Evolutionary conservation across 805 yeast genomes (phyloP).

Genomic region (Candida orba): DNA sequence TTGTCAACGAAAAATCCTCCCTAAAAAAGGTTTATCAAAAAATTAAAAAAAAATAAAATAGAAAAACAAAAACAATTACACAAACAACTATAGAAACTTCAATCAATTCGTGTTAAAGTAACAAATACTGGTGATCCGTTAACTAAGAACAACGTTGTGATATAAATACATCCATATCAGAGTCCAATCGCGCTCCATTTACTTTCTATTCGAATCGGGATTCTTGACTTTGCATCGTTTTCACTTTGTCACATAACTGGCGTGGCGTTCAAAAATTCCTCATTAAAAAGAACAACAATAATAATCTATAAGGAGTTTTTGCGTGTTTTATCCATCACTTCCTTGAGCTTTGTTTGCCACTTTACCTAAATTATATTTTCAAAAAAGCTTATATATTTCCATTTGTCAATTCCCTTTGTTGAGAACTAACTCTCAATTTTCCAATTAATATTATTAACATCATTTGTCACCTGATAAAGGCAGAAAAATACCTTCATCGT

Average conservation of each 20-base stretch:
- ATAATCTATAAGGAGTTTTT: not conserved
- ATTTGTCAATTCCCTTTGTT: too few species aligned
- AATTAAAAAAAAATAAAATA: not conserved
- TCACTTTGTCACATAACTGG: constrained; percentile 4
- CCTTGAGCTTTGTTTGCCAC: too few species aligned
- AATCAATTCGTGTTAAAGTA: not conserved
- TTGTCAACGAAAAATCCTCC: not conserved
- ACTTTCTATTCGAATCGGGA: not conserved
- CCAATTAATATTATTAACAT: too few species aligned
- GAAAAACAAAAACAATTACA: constrained; percentile 1
- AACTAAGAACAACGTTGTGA: too few species aligned
- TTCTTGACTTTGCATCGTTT: not conserved
- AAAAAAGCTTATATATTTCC: too few species aligned
- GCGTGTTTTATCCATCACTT: not conserved
- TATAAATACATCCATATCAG: not conserved
- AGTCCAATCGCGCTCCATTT: not conserved
- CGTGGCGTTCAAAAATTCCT: constrained; percentile 5
- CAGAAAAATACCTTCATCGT: too few species aligned
- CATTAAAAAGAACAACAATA: not conserved
- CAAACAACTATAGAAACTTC: not conserved
- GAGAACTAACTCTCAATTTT: too few species aligned
- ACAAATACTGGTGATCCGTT: too few species aligned
- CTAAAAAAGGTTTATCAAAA: not conserved
- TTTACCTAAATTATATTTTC: too few species aligned
- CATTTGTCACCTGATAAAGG: too few species aligned